A percentile compares a stretch with the other conserved stretches of the same genome.
phyloP scores from a whole-genome alignment of 176 grass and related monocot genomes.

The Cocos nucifera region DNA sequence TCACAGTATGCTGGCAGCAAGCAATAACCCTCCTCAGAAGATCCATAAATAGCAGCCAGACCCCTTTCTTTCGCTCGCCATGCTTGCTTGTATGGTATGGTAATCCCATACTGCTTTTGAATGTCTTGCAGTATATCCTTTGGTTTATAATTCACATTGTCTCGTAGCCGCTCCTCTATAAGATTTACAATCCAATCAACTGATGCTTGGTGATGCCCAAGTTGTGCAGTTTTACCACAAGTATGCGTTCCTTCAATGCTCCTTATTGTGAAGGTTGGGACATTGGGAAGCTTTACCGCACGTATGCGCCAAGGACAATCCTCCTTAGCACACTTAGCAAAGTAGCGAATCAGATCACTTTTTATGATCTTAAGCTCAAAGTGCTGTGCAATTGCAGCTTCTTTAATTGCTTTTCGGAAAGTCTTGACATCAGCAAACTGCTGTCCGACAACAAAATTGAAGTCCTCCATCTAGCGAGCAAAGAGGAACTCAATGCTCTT shows the following conservation, averaged over 20 bases:
- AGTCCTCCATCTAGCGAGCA: slow-evolving; percentile 13
- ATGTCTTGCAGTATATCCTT: slow-evolving; percentile 26
- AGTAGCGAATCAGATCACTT: slow-evolving; percentile 24
- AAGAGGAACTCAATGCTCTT: slow-evolving; percentile 1
- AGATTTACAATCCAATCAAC: slow-evolving; percentile 30
- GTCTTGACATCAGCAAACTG: slow-evolving; percentile 27
- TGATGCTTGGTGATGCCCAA: slow-evolving; percentile 21
- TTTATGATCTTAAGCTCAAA: slow-evolving; percentile 30
- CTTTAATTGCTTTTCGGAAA: slow-evolving; percentile 25
- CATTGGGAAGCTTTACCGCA: slow-evolving; percentile 19
- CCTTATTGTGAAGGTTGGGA: slow-evolving; percentile 17
- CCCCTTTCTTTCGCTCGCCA: slow-evolving; percentile 29
- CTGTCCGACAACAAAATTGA: slow-evolving; percentile 18
- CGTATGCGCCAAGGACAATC: slow-evolving; percentile 22
- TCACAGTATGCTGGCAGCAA: slow-evolving; percentile 24
- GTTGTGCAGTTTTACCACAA: slow-evolving; percentile 16
- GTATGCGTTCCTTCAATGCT: slow-evolving; percentile 30
- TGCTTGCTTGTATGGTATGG: slow-evolving; percentile 29
- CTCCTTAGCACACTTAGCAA: slow-evolving; percentile 27
- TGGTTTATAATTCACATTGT: slow-evolving; percentile 24
- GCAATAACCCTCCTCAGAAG: slow-evolving; percentile 24
- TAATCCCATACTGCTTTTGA: slow-evolving; percentile 28
- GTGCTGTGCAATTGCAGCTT: slow-evolving; percentile 26
- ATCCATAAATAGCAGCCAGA: slow-evolving; percentile 25
- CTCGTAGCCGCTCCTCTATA: slow-evolving; percentile 18